phyloP scores from a whole-genome alignment of 352 stramenopile species.

The Globisporangium alternatum region DNA sequence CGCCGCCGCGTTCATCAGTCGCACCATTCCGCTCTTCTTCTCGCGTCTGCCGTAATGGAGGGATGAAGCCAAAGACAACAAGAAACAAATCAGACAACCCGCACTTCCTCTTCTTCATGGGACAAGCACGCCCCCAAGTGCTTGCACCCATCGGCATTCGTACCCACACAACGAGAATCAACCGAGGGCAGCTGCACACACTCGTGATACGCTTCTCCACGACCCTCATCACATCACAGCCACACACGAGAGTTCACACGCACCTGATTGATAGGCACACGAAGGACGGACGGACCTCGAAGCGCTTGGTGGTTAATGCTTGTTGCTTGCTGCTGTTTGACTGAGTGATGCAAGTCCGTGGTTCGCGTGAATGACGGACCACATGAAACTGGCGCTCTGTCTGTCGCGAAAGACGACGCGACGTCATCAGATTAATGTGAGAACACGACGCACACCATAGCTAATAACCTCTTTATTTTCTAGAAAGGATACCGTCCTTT shows the following conservation, averaged over 20 bases:
- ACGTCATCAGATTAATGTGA: not conserved
- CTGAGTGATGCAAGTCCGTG: not conserved
- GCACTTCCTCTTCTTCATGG: not conserved
- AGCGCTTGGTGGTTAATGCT: not conserved
- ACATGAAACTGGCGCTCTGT: not conserved
- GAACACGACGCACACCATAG: not conserved
- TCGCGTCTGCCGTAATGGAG: not conserved
- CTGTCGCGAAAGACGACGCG: not conserved
- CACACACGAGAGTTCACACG: too few relatives aligned
- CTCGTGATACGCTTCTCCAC: too few relatives aligned
- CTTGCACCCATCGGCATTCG: too few relatives aligned
- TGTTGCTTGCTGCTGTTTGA: not conserved
- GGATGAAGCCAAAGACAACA: not conserved
- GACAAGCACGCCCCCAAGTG: too few relatives aligned
- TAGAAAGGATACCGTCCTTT: too few relatives aligned
- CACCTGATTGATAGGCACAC: too few relatives aligned
- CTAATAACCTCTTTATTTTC: not conserved
- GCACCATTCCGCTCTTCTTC: slow-evolving; percentile 11
- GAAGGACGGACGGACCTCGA: too few relatives aligned
- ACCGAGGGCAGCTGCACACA: too few relatives aligned
- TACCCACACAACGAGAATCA: too few relatives aligned
- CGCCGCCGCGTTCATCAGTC: slow-evolving; percentile 6
- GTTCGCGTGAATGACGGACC: not conserved
- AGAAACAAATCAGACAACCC: slow-evolving; percentile 1
- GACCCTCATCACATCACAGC: too few relatives aligned